Evolutionary conservation across 257 asterid genomes (phyloP).

Genomic region (Penstemon davidsonii): DNA sequence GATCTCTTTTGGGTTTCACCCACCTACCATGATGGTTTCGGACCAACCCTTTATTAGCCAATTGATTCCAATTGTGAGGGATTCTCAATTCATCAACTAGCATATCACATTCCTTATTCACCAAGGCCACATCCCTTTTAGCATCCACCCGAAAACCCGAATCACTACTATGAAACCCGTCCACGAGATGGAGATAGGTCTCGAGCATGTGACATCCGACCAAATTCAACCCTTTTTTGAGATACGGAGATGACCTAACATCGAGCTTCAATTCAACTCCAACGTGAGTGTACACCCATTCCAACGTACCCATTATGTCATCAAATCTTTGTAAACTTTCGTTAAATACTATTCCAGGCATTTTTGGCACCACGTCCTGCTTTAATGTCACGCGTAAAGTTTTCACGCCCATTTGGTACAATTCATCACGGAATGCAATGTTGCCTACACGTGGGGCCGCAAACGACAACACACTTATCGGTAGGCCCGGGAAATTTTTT

Average conservation of each 20-base stretch:
- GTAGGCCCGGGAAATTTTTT: constrained; percentile 49
- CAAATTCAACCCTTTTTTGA: constrained; percentile 56
- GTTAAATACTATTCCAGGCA: constrained; percentile 72
- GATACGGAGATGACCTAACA: constrained; percentile 51
- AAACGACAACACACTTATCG: constrained; percentile 58
- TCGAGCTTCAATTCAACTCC: constrained; percentile 74
- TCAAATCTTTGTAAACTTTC: constrained; percentile 75
- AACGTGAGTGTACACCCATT: constrained; percentile 80
- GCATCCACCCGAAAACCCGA: constrained; percentile 61
- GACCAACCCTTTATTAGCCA: constrained; percentile 62
- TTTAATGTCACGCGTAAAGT: constrained; percentile 54
- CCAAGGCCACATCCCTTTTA: constrained; percentile 68
- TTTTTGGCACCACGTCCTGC: constrained; percentile 70
- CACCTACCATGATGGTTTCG: constrained; percentile 66
- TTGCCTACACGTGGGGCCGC: constrained; percentile 83
- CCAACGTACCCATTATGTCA: constrained; percentile 68
- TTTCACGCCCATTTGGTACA: constrained; percentile 59
- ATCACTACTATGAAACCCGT: constrained; percentile 42
- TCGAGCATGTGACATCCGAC: constrained; percentile 72
- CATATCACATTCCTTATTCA: constrained; percentile 77
- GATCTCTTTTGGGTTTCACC: constrained; percentile 71
- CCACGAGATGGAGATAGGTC: constrained; percentile 73
- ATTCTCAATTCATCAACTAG: constrained; percentile 67
- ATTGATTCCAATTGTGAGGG: constrained; percentile 69
- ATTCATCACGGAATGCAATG: constrained; percentile 73